phyloP scores from a whole-genome alignment of 257 asterid genomes.

The Ligustrum vulgare region DNA sequence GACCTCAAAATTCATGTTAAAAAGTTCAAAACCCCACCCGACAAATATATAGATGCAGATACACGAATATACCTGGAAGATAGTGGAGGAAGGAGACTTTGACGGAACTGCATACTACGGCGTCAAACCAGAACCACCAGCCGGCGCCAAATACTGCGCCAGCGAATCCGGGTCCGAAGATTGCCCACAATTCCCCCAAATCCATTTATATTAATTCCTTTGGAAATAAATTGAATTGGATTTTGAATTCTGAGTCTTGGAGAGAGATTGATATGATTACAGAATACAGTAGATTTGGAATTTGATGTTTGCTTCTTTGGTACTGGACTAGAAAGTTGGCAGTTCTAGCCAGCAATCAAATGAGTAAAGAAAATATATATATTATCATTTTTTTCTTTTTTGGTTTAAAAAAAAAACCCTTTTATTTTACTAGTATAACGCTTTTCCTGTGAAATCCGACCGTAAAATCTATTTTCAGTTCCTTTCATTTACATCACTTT shows the following conservation, averaged over 20 bases:
- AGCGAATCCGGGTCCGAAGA: constrained; percentile 90
- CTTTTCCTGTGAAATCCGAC: too few relatives aligned
- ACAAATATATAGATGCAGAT: background rate
- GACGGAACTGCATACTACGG: constrained; percentile 90
- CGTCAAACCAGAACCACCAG: constrained; percentile 99
- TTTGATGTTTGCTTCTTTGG: background rate
- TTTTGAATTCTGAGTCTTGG: background rate
- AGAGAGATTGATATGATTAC: background rate
- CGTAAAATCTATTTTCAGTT: too few relatives aligned
- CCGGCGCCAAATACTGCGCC: constrained; percentile 95
- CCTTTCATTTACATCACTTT: too few relatives aligned
- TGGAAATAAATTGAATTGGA: background rate
- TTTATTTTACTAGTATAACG: too few relatives aligned
- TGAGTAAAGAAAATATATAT: too few relatives aligned
- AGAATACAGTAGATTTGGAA: background rate
- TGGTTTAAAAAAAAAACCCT: too few relatives aligned
- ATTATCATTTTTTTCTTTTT: too few relatives aligned
- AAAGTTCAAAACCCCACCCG: background rate
- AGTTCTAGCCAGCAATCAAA: background rate
- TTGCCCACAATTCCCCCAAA: constrained; percentile 76
- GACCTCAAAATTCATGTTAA: background rate
- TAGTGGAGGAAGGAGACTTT: constrained; percentile 78
- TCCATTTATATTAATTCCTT: constrained; percentile 46
- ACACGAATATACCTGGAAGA: constrained; percentile 64
- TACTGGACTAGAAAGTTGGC: background rate